These are phyloP conservation scores for Neoboletus brunneissimus DNA, from an alignment of 768 basidiomycete species.

Conservation along the genomic window DNA sequence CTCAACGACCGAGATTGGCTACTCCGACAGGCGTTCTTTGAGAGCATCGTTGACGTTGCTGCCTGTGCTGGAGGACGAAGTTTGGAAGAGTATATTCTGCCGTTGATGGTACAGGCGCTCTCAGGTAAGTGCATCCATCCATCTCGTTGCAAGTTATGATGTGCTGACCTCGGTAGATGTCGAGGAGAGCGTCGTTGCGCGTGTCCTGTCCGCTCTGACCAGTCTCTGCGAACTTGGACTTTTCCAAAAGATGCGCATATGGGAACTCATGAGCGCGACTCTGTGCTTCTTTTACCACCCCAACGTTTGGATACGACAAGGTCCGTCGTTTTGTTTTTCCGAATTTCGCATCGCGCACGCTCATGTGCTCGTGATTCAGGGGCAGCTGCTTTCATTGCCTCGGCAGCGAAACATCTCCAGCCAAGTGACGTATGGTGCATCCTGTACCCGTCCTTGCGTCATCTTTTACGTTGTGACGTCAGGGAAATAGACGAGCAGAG, in stretches of 20 bases:
- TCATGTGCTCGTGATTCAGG: slow-evolving; percentile 43
- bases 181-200: slow-evolving; percentile 91
- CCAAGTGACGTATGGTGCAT: slow-evolving; percentile 96
- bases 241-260: slow-evolving; percentile 92
- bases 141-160: not conserved
- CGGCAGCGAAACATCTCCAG: slow-evolving; percentile 79
- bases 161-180: slow-evolving; percentile 58
- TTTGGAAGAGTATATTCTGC: slow-evolving; percentile 95
- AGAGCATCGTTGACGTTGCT: slow-evolving; percentile 93
- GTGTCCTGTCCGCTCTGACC: slow-evolving; percentile 83
- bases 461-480: slow-evolving; percentile 83
- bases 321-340: slow-evolving; percentile 36
- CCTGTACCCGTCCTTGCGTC: slow-evolving; percentile 85
- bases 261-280: slow-evolving; percentile 91
- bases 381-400: slow-evolving; percentile 83
- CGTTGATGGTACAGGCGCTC: slow-evolving; percentile 91
- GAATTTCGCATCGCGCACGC: not conserved
- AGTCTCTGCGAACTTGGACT: slow-evolving; percentile 87
- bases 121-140: slow-evolving; percentile 57
- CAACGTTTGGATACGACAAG: slow-evolving; percentile 93
- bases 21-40: slow-evolving; percentile 88
- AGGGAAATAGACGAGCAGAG: slow-evolving; percentile 68
- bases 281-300: slow-evolving; percentile 93
- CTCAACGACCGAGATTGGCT: slow-evolving; percentile 92
- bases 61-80: slow-evolving; percentile 89